Evolutionary conservation across 305 asterid species (phyloP).

Genomic region (Rubia tinctorum): DNA sequence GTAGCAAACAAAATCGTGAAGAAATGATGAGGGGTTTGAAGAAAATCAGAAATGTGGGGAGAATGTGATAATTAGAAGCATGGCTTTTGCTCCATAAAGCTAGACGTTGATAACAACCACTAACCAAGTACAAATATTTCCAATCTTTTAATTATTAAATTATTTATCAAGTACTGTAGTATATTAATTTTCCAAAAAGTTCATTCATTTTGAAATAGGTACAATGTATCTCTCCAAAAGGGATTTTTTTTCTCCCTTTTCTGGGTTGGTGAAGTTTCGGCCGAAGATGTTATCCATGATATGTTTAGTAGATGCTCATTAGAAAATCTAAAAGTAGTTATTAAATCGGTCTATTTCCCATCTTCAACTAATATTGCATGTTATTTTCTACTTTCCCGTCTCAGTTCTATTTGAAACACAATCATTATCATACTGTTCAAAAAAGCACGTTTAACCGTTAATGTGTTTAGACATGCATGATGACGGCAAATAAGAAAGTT

Average conservation of each 20-base stretch:
- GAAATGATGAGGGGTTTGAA: conserved; percentile 19
- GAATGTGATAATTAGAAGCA: conserved; percentile 20
- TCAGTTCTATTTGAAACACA: too few species aligned
- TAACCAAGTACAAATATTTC: neutral
- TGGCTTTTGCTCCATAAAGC: conserved; percentile 12
- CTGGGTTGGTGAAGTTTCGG: neutral
- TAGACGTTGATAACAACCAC: conserved; percentile 18
- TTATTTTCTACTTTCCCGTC: too few species aligned
- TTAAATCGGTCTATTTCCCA: too few species aligned
- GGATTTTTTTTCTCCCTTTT: neutral
- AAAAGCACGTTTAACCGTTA: too few species aligned
- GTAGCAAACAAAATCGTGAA: neutral
- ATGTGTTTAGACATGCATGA: too few species aligned
- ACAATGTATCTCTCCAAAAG: conserved; percentile 30
- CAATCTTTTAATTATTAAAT: neutral
- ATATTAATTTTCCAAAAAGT: neutral
- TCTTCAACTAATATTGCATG: too few species aligned
- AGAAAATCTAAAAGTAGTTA: too few species aligned
- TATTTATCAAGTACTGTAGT: too few species aligned
- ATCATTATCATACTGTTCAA: too few species aligned
- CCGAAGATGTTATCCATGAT: neutral
- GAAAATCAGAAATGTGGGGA: conserved; percentile 1
- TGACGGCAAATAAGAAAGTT: too few species aligned
- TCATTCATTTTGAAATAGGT: conserved; percentile 18
- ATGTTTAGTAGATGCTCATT: neutral